Conservation (phyloP, 768 basidiomycete species). For the Cystobasidium ongulense region DNA sequence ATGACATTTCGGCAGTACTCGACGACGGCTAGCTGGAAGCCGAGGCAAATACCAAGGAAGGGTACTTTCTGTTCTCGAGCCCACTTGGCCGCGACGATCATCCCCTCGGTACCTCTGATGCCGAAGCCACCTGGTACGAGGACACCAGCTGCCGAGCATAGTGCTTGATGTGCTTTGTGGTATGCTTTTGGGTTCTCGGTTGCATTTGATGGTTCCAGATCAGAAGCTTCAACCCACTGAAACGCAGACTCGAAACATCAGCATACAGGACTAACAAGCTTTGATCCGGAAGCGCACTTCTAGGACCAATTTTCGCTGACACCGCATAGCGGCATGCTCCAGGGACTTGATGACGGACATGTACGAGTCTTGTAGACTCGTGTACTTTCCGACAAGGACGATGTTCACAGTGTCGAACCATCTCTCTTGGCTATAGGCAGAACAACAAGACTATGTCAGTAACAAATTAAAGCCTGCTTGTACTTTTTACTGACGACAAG, state of each 20-base stretch:
- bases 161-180: slow-evolving; percentile 87
- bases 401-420: slow-evolving; percentile 80
- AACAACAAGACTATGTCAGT: not conserved
- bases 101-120: slow-evolving; percentile 83
- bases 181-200: slow-evolving; percentile 73
- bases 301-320: slow-evolving; percentile 70
- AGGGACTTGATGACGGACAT: slow-evolving; percentile 96
- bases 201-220: slow-evolving; percentile 75
- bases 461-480: not conserved
- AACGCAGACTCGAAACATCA: slow-evolving; percentile 14
- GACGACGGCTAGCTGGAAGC: slow-evolving; percentile 92
- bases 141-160: slow-evolving; percentile 83
- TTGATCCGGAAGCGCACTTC: slow-evolving; percentile 50
- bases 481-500: slow-evolving; percentile 53
- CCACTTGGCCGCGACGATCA: slow-evolving; percentile 97
- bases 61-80: slow-evolving; percentile 89
- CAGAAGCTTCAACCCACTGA: slow-evolving; percentile 95
- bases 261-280: not conserved
- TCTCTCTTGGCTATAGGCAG: slow-evolving; percentile 68
- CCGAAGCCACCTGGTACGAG: slow-evolving; percentile 97
- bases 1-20: slow-evolving; percentile 87
- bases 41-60: slow-evolving; percentile 92
- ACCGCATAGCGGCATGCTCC: slow-evolving; percentile 91
- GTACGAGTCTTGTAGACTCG: slow-evolving; percentile 90
- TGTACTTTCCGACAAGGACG: slow-evolving; percentile 94